Evolutionary conservation across 164 flowering plant species (phyloP), one percentile per base, ranked within the genome.

Genomic region (Malania oleifera): DNA sequence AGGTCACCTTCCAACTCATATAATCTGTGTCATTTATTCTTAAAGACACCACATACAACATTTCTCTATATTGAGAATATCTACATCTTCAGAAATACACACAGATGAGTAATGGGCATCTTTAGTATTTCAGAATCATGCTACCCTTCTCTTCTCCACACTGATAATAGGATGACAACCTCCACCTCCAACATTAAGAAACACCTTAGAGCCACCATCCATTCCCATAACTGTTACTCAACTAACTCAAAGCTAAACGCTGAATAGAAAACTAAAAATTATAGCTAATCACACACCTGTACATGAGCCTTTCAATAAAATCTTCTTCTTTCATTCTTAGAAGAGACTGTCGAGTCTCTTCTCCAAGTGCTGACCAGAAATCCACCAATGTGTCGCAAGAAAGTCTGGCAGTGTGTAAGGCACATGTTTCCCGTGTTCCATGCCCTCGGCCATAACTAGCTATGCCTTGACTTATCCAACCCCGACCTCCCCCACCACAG

Each of bases 301-400:
- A 86, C 92, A 84, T 93, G 17, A 93, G 97, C 75, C 97, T 85
- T 75, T 89, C 99, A 49, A 90, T 88, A 70, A 88, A 93, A 83
- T 93, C 99, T 63, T 93, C 99, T 76, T 93, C 99, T 70, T 93
- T 93, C 99, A 93, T 86, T 64, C 81, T 80, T 37, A 93, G 61
- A 52, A 93, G 86, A 69, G 99, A 93, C 10, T 67, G 87, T 25
- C 86, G 84, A 63, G 95, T 86, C 66, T 90, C 99, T 45, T 93
- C 96, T 46, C 96, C 96, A 46, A 88, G 80, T 6, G 91, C 95
- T 10, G 95, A 88, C 99, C 99, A 93, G 61, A 90, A 93, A 80
- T 90, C 99, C 51, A 90, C 92, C 75, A 93, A 68, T 15, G 97
- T 87, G 60, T 90, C 96, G 63, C 91, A 89, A 20, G 99, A 85